Evolutionary conservation across 331 rosid genomes (phyloP), one percentile per base, ranked within the genome.

Genomic region (Cucumis variabilis): DNA sequence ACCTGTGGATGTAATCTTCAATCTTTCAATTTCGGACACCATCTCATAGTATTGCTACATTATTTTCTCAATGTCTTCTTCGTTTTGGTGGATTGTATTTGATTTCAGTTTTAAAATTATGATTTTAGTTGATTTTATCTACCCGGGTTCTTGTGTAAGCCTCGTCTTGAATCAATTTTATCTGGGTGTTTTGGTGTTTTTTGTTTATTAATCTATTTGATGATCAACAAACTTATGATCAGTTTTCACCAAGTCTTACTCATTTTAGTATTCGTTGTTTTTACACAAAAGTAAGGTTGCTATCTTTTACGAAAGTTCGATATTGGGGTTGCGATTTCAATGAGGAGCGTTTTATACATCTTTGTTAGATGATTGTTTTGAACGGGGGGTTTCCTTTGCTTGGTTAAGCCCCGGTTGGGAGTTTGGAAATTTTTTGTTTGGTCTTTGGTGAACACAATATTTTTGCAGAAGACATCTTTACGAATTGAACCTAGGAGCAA

Each of bases 311-410:
- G 3, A 33, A 73, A 33, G 23, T 73, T 37, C 53, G 79, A 17
- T 73, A 0, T 37, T 21, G 55, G 16, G 66, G 23, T 12, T 50
- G 66, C 23, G 15, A 50, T 50, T 48, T 50, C 65, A 51, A 7
- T 16, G 63, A 9, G 41, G 44, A 50, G 6, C 10, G 23, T 24
- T 78, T 25, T 24, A 51, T 53, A 50, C n/a, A 55, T 13, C 46
- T 28, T 27, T 80, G 84, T 80, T 80, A 53, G 25, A 53, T 53
- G 50, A 25, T 55, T 65, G 25, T 65, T 7, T 82, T 82, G 70
- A 60, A 60, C 85, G 33, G 87, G 94, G 80, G 92, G 83, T 74
- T 88, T 50, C 30, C 67, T 87, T 21, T 91, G 82, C 90, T 88
- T 82, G 85, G 86, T 72, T 58, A 84, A 85, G 85, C 88, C 67